Base-by-base conservation (phyloP, 148 eudicot genomes). In the Fagopyrum tataricum region DNA sequence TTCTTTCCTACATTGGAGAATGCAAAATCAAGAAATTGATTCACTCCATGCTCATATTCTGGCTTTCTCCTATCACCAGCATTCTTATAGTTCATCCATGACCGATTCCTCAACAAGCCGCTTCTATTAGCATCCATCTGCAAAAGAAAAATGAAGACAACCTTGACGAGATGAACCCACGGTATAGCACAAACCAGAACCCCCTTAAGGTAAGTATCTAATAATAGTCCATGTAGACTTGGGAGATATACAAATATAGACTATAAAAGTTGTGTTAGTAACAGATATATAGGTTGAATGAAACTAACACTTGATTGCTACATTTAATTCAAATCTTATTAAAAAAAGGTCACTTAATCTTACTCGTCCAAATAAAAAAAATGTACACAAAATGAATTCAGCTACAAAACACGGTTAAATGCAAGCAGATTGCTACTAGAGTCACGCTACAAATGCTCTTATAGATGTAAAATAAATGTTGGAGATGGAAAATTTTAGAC, bases 1-100 rank as follows among this genome's bases (percentile, higher is more conserved):
- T 12, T 64, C 37, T 64, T 37, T 64, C 69, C 69, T 37, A 43
- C 69, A 31, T 64, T 64, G 69, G 69, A 64, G 44, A 64, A 64
- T 64, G 69, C 69, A 15, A 67, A 31, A 13, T 59, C 76, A 46
- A 72, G 58, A 17, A 68, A 44, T 17, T 37, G 39, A 48, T 47
- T 21, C 37, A 71, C 71, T 39, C 72, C 72, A 49, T 67, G 44
- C 23, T 39, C 71, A 44, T 71, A 43, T 52, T n/a, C 70, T 11
- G 40, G n/a, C 61, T 66, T 52, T 67, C n/a, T 44, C 77, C 39
- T 47, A 75, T 66, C 72, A 67, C 71, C 15, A 12, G 17, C 31
- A 70, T 24, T 69, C 59, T 70, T 69, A 70, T 69, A 64, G 59
- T 64, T 64, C 70, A 70, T 64, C 68, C 77, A 69, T 44, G 77